Evolutionary conservation across 2,329 filamentous ascomycete species (phyloP).

Genomic region (Camillea tinctor): DNA sequence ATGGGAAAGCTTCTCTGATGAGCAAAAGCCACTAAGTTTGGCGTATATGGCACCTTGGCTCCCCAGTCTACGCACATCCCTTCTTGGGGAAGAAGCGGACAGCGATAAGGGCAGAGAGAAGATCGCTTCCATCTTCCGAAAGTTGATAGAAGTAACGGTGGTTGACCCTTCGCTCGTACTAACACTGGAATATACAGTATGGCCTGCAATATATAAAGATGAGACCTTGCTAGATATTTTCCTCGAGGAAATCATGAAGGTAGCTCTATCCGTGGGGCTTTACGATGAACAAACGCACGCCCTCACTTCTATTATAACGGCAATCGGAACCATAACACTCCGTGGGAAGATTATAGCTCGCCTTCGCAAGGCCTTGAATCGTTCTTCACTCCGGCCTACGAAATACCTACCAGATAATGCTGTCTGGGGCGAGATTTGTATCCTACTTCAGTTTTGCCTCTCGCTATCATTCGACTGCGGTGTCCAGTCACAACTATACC

Average conservation of each 20-base stretch:
- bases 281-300: slow-evolving; percentile 60
- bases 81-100: slow-evolving; percentile 59
- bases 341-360: slow-evolving; percentile 64
- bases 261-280: slow-evolving; percentile 55
- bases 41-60: slow-evolving; percentile 72
- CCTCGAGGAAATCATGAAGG: slow-evolving; percentile 64
- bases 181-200: slow-evolving; percentile 63
- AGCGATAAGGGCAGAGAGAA: slow-evolving; percentile 66
- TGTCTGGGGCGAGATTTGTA: slow-evolving; percentile 68
- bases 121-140: slow-evolving; percentile 61
- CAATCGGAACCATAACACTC: slow-evolving; percentile 64
- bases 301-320: slow-evolving; percentile 60
- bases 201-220: slow-evolving; percentile 63
- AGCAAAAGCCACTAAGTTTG: slow-evolving; percentile 65
- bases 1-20: slow-evolving; percentile 67
- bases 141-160: slow-evolving; percentile 64
- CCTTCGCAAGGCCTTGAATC: slow-evolving; percentile 64
- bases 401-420: slow-evolving; percentile 64
- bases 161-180: slow-evolving; percentile 59
- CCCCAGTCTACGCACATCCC: slow-evolving; percentile 56
- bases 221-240: slow-evolving; percentile 66
- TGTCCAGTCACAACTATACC: slow-evolving; percentile 64
- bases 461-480: slow-evolving; percentile 67
- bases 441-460: slow-evolving; percentile 64
- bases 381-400: slow-evolving; percentile 66